Evolutionary conservation across 345 rosid genomes (phyloP).

Genomic region (Salix caprea): DNA sequence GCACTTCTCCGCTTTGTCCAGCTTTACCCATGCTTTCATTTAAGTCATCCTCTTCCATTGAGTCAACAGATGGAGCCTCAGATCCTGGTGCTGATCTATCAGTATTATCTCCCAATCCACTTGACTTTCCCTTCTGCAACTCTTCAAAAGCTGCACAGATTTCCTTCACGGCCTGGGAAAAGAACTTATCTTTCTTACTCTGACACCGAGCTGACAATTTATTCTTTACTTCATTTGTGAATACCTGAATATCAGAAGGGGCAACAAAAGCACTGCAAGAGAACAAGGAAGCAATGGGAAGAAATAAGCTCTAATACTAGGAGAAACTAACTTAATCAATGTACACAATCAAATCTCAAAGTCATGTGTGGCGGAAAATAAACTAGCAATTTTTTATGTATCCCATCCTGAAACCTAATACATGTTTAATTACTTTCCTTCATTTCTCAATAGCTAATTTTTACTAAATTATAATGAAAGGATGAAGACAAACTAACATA

Average conservation of each 20-base stretch:
- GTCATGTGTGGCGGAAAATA: neutral
- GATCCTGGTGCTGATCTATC: conserved; percentile 32
- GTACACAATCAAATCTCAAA: neutral
- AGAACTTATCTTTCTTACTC: conserved; percentile 64
- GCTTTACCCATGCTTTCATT: conserved; percentile 27
- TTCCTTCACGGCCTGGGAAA: conserved; percentile 81
- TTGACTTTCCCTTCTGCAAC: conserved; percentile 46
- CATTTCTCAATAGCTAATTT: neutral
- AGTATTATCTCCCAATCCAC: conserved; percentile 37
- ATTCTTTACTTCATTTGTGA: conserved; percentile 71
- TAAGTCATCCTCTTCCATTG: conserved; percentile 34
- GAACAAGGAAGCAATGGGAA: conserved; percentile 14
- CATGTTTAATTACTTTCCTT: neutral
- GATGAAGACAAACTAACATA: neutral
- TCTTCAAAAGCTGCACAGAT: conserved; percentile 75
- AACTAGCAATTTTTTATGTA: neutral
- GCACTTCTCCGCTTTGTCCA: conserved; percentile 31
- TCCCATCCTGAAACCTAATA: neutral
- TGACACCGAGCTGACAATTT: conserved; percentile 58
- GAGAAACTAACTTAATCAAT: neutral
- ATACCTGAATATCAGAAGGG: conserved; percentile 71
- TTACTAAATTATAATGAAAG: neutral
- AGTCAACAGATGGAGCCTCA: conserved; percentile 41
- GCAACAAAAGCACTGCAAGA: conserved; percentile 77
- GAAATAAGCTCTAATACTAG: conserved; percentile 7